Conservation (phyloP, 179 eudicot genomes). For the Amaranthus tricolor region DNA sequence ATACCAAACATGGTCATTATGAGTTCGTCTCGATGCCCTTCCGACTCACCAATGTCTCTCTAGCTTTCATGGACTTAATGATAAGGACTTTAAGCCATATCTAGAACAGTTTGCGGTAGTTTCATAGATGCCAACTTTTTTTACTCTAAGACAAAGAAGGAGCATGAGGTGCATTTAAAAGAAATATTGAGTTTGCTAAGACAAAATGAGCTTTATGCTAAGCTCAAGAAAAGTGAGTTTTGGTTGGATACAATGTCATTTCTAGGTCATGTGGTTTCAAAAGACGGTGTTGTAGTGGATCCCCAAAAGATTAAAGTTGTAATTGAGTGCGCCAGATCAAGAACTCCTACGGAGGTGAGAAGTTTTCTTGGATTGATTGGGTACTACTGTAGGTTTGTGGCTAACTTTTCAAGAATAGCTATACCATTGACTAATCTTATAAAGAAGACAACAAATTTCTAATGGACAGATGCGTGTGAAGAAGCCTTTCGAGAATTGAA, state of each 20-base stretch:
- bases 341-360: not conserved
- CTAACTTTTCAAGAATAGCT: not conserved
- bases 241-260: not conserved
- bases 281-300: not conserved
- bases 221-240: not conserved
- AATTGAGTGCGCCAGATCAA: not conserved
- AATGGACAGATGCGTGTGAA: not conserved
- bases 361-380: not conserved
- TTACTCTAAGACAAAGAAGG: too few relatives aligned
- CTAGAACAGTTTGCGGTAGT: not conserved
- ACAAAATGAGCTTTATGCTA: not conserved
- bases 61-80: too few relatives aligned
- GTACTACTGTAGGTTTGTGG: not conserved
- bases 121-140: not conserved
- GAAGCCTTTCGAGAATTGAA: not conserved
- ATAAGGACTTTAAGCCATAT: too few relatives aligned
- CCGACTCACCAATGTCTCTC: too few relatives aligned
- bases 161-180: not conserved
- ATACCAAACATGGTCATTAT: not conserved
- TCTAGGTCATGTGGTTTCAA: not conserved
- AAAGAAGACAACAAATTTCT: not conserved
- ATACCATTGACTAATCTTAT: not conserved
- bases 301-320: not conserved
- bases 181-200: not conserved
- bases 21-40: not conserved